Conservation (phyloP, 352 stramenopile species). For the Pythium utonaiense region DNA sequence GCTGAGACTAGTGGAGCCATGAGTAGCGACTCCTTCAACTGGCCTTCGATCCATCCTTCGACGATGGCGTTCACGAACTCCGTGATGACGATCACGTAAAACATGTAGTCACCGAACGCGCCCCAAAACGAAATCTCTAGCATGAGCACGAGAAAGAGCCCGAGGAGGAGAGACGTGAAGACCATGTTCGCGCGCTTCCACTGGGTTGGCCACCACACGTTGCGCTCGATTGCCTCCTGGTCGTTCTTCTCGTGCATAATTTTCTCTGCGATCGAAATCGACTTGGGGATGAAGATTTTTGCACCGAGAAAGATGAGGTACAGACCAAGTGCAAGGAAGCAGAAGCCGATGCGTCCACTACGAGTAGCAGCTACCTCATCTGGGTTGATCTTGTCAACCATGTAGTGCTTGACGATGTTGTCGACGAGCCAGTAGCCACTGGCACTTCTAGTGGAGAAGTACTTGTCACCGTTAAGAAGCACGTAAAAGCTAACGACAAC, state of each 20-base stretch:
- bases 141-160: conserved; percentile 92
- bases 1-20: conserved; percentile 88
- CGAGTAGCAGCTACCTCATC: conserved; percentile 52
- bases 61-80: conserved; percentile 89
- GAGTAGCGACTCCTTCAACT: conserved; percentile 91
- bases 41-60: conserved; percentile 86
- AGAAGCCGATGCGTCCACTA: conserved; percentile 89
- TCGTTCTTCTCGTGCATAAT: conserved; percentile 84
- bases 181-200: conserved; percentile 97
- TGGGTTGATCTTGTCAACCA: conserved; percentile 81
- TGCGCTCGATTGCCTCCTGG: conserved; percentile 54
- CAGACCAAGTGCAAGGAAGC: conserved; percentile 90
- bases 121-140: conserved; percentile 97
- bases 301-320: conserved; percentile 82
- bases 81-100: conserved; percentile 93
- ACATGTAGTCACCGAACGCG: conserved; percentile 94
- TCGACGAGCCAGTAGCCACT: conserved; percentile 79
- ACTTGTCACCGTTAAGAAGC: conserved; percentile 60
- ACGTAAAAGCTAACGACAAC: conserved; percentile 68
- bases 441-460: conserved; percentile 23
- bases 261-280: conserved; percentile 87
- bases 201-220: conserved; percentile 87
- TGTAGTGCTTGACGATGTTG: conserved; percentile 83
- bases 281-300: conserved; percentile 91
- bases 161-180: conserved; percentile 90